Evolutionary conservation across 306 rosid species (phyloP), one percentile per base, ranked within the genome.

Genomic region (Rosa persica): DNA sequence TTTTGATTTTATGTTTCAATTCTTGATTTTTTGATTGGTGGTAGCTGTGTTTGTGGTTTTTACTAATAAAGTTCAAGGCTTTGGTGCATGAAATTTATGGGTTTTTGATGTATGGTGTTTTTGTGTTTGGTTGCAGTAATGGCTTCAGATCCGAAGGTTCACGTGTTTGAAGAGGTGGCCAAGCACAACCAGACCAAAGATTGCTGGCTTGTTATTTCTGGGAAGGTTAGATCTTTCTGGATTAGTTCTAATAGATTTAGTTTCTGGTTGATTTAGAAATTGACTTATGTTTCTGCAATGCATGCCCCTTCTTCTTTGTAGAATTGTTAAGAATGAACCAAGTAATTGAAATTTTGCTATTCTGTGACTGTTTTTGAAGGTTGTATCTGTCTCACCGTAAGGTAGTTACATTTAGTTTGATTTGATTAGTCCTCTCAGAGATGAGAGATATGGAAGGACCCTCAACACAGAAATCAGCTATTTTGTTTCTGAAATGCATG

Each of bases 201-300:
- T 89, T 94, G 98, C 76, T 94, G 98, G 97, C 89, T 94, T 64
- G 42, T 94, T 60, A 84, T 94, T 52, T 80, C 90, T 42, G 97
- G 97, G 55, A 92, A 94, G 98, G 98, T 94, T 67, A 58, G 86
- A 76, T 86, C 79, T 48, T 80, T 84, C 62, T 55, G 34, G 3
- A 27, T 78, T 83, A 46, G 2, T 11, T 44, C 30, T 68, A 67
- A 10, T 30, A 25, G 49, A 38, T 74, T 68, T 12, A 39, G 40
- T 72, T 36, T 72, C 39, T 58, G 75, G 58, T 67, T 73, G 66
- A 51, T 43, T 73, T 38, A 51, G 55, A 23, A 2, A 52, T 64
- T 23, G 15, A 2, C 79, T 61, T 11, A 4, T 23, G 9, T 38
- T 23, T 67, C 51, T 64, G 54, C 11, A 65, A 65, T 65, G 70